Base-by-base conservation (phyloP, 495 filamentous ascomycete species). In the Aspergillus egyptiacus region DNA sequence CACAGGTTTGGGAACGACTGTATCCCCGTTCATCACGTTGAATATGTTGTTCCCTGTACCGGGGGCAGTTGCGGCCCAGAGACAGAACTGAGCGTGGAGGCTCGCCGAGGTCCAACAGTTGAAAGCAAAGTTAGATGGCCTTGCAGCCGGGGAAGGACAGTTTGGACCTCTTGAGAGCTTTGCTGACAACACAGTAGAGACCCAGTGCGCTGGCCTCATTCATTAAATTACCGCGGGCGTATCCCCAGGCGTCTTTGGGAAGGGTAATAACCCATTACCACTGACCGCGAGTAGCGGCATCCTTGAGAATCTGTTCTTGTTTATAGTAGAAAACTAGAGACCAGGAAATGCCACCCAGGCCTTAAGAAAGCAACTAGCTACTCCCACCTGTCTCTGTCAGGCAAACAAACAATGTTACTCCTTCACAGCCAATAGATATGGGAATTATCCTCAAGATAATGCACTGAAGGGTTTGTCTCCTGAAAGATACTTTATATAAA, bases 11-110 rank as follows among this genome's bases (percentile, higher is more conserved):
- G 71, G 70, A 74, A 82, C 35, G 65, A 72, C 52, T 76, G 58
- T 62, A 52, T 80, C 77, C 23, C 77, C 78, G 37, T 80, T 79
- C 37, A 68, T 58, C 11, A 78, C 70, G 42, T 81, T 80, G 62
- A 80, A 79, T n/a, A 68, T 74, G 39, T 81, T 58, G 49, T 78
- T 76, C 1, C 69, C 68, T n/a, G 67, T 58, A 19, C 57, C 55
- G 0, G 71, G 66, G 23, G 71, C 63, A 3, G 62, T 45, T 6
- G 71, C 70, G 2, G 71, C 76, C 78, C 75, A 81, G 34, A 73
- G 57, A 53, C 66, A 75, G 57, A 81, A 82, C 15, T 61, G 45
- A 3, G 73, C 72, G 50, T 81, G 77, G 38, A 78, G 57, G 15
- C 66, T 60, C 5, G 75, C 62, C 31, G 57, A 68, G 0, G 77